Percentiles rank a stretch among this genome's conserved stretches.
These are phyloP conservation scores for Ramichloridium luteum DNA, from an alignment of 2,329 filamentous ascomycete species.

Conservation along the genomic window DNA sequence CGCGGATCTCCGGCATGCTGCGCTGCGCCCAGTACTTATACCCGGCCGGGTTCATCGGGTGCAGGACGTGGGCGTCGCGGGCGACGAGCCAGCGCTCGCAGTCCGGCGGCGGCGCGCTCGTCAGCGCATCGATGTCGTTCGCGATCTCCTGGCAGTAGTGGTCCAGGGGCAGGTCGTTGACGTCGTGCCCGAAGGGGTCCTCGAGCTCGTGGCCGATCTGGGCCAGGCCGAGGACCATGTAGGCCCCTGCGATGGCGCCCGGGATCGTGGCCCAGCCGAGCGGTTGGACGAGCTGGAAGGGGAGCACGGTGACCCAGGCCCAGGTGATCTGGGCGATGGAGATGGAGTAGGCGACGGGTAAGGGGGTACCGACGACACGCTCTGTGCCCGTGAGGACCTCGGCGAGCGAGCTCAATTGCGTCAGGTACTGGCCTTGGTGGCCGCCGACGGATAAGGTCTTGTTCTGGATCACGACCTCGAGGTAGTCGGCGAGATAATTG, in stretches of 20 bases:
- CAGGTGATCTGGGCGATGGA: slow-evolving; percentile 78
- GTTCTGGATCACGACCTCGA: slow-evolving; percentile 48
- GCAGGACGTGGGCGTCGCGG: slow-evolving; percentile 42
- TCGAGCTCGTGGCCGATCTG: slow-evolving; percentile 72
- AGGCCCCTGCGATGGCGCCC: slow-evolving; percentile 54
- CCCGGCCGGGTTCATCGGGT: slow-evolving; percentile 39
- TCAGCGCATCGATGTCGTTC: slow-evolving; percentile 61
- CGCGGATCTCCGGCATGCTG: slow-evolving; percentile 31
- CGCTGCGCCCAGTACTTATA: slow-evolving; percentile 27
- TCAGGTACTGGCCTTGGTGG: slow-evolving; percentile 47
- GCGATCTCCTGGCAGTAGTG: slow-evolving; percentile 64
- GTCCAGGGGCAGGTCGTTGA: slow-evolving; percentile 70
- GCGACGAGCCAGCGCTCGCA: slow-evolving; percentile 40
- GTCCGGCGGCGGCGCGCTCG: slow-evolving; percentile 42
- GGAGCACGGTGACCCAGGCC: slow-evolving; percentile 68
- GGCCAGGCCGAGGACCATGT: slow-evolving; percentile 70
- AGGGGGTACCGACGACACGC: slow-evolving; percentile 67
- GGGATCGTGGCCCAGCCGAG: slow-evolving; percentile 68
- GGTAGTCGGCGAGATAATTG: slow-evolving; percentile 54
- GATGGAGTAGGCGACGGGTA: slow-evolving; percentile 73
- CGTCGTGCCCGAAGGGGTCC: slow-evolving; percentile 72
- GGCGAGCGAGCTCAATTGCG: slow-evolving; percentile 51
- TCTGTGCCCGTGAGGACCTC: slow-evolving; percentile 63
- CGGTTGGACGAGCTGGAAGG: slow-evolving; percentile 59
- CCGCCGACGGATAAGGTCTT: slow-evolving; percentile 45